Base-by-base conservation (phyloP, 2,329 filamentous ascomycete genomes). In the Microsporum ferrugineum region DNA sequence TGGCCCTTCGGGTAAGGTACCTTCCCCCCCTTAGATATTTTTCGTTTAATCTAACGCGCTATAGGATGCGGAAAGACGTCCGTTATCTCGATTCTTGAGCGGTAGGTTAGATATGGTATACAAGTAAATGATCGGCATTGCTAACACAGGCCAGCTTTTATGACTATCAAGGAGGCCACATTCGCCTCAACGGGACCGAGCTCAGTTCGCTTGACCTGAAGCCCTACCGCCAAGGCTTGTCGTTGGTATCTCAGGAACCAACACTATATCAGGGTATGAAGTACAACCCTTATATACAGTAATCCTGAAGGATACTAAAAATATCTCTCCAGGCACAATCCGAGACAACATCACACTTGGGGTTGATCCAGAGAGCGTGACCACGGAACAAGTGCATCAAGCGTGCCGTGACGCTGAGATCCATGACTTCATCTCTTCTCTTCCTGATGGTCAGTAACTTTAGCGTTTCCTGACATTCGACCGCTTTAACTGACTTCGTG, bases 371-470 rank as follows among this genome's bases (percentile, higher is more conserved):
- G 65, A 70, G 1, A 69, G 66, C 1, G 58, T 68, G 3, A 69
- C 71, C 0, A 73, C 78, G 0, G 75, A 79, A 3, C 68, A 74
- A 45, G 71, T 82, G 7, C 65, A 76, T 1, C 70, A 77, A 62
- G 80, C 78, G 5, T 81, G 79, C 65, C 72, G 73, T 8, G 75
- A 80, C 62, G 78, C 80, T 1, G 79, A 82, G 61, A 80, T 81
- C 41, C 74, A 79, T 60, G 78, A 80, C 51, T 83, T 82, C 66
- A 77, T 83, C 57, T 69, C 70, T 23, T 80, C 77, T 0, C 73
- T 83, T 0, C 80, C 81, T 0, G 77, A 81, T 47, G 80, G 64
- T 66, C 51, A n/a, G 27, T 29, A n/a, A 14, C 12, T 34, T 8
- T 27, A 23, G 23, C 6, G 5, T 27, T 8, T 34, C 29, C 49